A percentile compares a stretch with the other conserved stretches of the same genome.
Evolutionary conservation across 108 stramenopile species (phyloP).

Genomic region (Nannochloropsis salina): DNA sequence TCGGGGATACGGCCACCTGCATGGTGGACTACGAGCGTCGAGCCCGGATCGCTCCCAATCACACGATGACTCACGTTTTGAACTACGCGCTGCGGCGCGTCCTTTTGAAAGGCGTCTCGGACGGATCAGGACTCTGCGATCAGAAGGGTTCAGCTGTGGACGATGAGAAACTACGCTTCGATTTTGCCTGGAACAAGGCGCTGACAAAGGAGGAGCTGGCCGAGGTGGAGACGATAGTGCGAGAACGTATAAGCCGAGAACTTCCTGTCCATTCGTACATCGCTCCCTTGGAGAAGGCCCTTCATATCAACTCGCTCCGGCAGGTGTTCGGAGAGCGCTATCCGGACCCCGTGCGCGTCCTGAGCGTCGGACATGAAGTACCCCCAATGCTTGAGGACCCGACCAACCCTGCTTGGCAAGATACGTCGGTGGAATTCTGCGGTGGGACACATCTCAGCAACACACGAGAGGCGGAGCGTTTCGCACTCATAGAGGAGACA

Average conservation of each 20-base stretch:
- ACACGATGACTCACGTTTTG: conserved; percentile 98
- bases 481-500: conserved; percentile 84
- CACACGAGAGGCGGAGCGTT: conserved; percentile 83
- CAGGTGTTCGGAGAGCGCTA: conserved; percentile 98
- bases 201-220: conserved; percentile 74
- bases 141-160: conserved; percentile 95
- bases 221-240: conserved; percentile 74
- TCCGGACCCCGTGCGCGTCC: conserved; percentile 98
- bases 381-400: conserved; percentile 76
- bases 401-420: conserved; percentile 72
- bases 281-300: conserved; percentile 58
- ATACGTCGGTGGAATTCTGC: conserved; percentile 94
- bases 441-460: conserved; percentile 97
- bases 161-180: conserved; percentile 91
- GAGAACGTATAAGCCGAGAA: conserved; percentile 65
- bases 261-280: conserved; percentile 57
- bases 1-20: conserved; percentile 69
- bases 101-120: conserved; percentile 56
- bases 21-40: conserved; percentile 93
- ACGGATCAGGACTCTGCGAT: conserved; percentile 46
- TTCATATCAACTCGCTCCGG: conserved; percentile 80
- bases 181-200: conserved; percentile 82
- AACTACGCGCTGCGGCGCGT: conserved; percentile 88
- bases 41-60: conserved; percentile 79
- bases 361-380: conserved; percentile 74